These are phyloP conservation scores for Ilyonectria destructans DNA, from an alignment of 2,329 filamentous ascomycete species.

Conservation along the genomic window DNA sequence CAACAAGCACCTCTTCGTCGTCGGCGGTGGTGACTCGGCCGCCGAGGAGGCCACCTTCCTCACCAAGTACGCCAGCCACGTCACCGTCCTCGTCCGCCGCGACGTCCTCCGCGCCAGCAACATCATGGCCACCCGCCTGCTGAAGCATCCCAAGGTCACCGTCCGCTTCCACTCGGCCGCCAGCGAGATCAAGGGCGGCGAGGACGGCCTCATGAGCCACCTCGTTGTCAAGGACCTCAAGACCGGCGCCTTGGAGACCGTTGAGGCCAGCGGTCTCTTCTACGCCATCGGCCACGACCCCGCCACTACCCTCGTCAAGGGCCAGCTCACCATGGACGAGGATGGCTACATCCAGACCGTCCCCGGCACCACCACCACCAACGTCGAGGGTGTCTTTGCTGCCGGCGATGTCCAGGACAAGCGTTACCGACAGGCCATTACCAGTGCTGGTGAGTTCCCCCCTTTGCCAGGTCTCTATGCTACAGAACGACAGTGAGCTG, in stretches of 20 bases:
- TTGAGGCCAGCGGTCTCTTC: slow-evolving; percentile 93
- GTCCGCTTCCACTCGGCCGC: slow-evolving; percentile 89
- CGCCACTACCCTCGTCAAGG: slow-evolving; percentile 91
- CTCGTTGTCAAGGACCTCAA: slow-evolving; percentile 86
- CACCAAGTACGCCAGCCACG: slow-evolving; percentile 96
- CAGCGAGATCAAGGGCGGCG: slow-evolving; percentile 87
- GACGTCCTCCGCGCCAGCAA: slow-evolving; percentile 90
- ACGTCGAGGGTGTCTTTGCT: slow-evolving; percentile 92
- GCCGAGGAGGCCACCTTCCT: slow-evolving; percentile 98
- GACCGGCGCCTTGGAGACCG: slow-evolving; percentile 84
- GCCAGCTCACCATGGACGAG: slow-evolving; percentile 87
- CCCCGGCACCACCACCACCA: slow-evolving; percentile 91
- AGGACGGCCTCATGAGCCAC: slow-evolving; percentile 90
- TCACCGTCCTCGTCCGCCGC: slow-evolving; percentile 92
- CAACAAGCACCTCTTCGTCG: slow-evolving; percentile 95
- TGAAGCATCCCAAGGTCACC: slow-evolving; percentile 89
- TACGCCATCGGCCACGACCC: slow-evolving; percentile 98
- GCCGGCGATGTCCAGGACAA: slow-evolving; percentile 99
- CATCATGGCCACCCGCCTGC: slow-evolving; percentile 91
- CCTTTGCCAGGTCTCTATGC: not conserved
- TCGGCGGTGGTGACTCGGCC: slow-evolving; percentile 96
- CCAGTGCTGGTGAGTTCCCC: slow-evolving; percentile 85
- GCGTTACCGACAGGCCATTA: slow-evolving; percentile 97
- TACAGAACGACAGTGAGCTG: not conserved
- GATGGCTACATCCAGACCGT: slow-evolving; percentile 94